Base-by-base conservation (phyloP, 148 eudicot genomes). In the Rhododendron williamsianum region DNA sequence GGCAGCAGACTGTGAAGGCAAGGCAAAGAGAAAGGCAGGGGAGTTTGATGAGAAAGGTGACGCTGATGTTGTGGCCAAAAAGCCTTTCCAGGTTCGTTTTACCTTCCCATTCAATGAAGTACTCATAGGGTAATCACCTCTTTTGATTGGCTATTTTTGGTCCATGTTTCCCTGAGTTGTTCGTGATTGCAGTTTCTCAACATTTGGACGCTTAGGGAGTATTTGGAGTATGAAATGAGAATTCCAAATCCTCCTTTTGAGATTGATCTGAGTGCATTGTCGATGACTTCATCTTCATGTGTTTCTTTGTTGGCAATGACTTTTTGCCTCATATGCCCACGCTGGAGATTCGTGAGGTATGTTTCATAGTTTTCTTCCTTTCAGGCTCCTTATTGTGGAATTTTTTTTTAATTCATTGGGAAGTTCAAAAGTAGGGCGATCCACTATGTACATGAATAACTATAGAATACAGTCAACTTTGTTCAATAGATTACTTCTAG, bases 271-370 rank as follows among this genome's bases (percentile, higher is more conserved):
- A 97, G 90, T 82, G 98, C 88, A 92, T 95, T 84, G 84, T 97
- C 51, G 99, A 95, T 88, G 99, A 97, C 84, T 97, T 95, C 84
- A 92, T 97, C 88, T 97, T 97, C 89, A 95, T 97, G 56, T 97
- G 99, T 88, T 97, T 97, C 92, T 97, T 97, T 88, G 99, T 97
- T 21, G 99, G 99, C 86, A 97, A 97, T 91, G 99, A 97, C 80
- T 97, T 97, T 84, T 87, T 95, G 84, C 99, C 99, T 10, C 99
- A 97, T 87, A 95, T 97, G 99, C 99, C 99, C 21, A 97, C 98
- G 3, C 88, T 97, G 85, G 99, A 97, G 90, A 97, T 97, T 83
- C 98, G 98, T 21, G 99, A 97, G 98, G 99, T 96, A 45, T 63
- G 95, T 90, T 52, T 83, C 9, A 12, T 4, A 2, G 3, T 15